Evolutionary conservation across 371 early-diverging fungal species (phyloP).

Genomic region (Mortierella sp.): DNA sequence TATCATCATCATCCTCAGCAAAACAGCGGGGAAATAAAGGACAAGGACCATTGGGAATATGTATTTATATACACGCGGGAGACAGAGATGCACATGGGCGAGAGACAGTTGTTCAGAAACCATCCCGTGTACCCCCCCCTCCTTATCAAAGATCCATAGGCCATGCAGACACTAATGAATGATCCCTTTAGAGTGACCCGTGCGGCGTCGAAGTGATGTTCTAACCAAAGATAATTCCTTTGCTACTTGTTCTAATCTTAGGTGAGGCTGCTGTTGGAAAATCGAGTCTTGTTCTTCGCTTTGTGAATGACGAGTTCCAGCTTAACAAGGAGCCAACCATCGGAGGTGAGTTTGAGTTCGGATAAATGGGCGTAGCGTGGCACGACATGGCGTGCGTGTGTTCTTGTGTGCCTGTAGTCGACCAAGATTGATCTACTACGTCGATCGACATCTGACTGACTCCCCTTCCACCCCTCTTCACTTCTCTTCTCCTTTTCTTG

Average conservation of each 20-base stretch:
- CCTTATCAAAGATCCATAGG: neutral
- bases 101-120: neutral
- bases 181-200: neutral
- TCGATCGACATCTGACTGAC: slow-evolving; percentile 14
- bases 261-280: slow-evolving; percentile 93
- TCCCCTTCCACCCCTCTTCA: neutral
- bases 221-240: neutral
- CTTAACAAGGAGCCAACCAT: slow-evolving; percentile 98
- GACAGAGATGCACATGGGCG: slow-evolving; percentile 6
- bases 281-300: slow-evolving; percentile 87
- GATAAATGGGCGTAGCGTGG: neutral
- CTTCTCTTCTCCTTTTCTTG: neutral
- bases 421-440: neutral
- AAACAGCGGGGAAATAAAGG: neutral
- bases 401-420: neutral
- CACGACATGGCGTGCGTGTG: neutral
- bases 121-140: neutral
- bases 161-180: slow-evolving; percentile 2
- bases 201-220: neutral
- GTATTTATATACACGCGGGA: slow-evolving; percentile 5
- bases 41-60: slow-evolving; percentile 31
- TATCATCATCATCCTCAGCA: too few relatives aligned
- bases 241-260: slow-evolving; percentile 44
- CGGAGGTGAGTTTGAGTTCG: slow-evolving; percentile 74
- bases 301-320: slow-evolving; percentile 94